Evolutionary conservation across 2,329 filamentous ascomycete genomes (phyloP), one percentile per base, ranked within the genome.

Genomic region (Fusarium coicis): DNA sequence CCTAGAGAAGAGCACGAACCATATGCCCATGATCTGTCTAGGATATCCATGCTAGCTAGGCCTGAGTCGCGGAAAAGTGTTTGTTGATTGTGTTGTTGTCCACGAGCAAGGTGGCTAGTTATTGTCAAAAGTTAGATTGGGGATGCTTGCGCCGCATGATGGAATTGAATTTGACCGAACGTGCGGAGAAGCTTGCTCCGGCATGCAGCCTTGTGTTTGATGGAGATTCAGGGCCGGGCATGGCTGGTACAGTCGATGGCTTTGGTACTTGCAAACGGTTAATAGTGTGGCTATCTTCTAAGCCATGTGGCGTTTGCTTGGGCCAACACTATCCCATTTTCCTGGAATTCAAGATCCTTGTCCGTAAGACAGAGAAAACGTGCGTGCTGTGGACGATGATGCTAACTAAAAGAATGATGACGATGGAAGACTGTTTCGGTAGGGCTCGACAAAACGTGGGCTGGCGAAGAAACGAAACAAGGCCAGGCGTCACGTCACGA

Each of bases 121-220:
- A 53, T 59, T 55, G 40, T 73, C 61, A 58, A 58, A 57, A 57
- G 32, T 50, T 56, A 49, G 57, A 66, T 70, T 70, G 70, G 70
- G 63, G 53, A 70, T 73, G 64, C 55, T 63, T 60, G 59, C 70
- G 74, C 68, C 65, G 66, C 63, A 74, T 66, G 43, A 66, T 72
- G 61, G 61, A 71, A 68, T 70, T 72, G 63, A 76, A 76, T 73
- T 73, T 71, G 72, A 60, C 72, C 64, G 60, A 74, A 69, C 60
- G 49, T 77, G 68, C 75, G 74, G 75, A 75, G 75, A 74, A 68
- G 73, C 73, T 72, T 68, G 67, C 71, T 74, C 69, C 58, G 59
- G 62, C 26, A 61, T 55, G 52, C 71, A 74, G 71, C 59, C 67
- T 74, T 54, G 68, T 74, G 67, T 68, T 68, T 61, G 72, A 72